Conservation (phyloP, 176 grass and related monocot genomes). For the Avena sativa region DNA sequence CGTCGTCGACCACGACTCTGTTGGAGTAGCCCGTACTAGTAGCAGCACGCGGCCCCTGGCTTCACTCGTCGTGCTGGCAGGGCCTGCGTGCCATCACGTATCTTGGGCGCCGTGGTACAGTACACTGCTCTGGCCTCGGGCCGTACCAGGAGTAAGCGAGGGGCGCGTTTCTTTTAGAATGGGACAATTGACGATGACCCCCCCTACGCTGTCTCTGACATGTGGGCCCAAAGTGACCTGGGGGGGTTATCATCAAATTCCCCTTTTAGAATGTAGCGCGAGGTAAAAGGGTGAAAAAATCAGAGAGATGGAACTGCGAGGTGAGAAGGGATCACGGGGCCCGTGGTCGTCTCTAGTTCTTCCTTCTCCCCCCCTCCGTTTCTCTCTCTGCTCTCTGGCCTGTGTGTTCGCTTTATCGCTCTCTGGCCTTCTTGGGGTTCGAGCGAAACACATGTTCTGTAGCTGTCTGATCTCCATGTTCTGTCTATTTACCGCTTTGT, state of each 20-base stretch:
- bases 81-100: constrained; percentile 29
- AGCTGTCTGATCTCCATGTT: not conserved
- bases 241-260: too few relatives aligned
- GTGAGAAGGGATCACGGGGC: constrained; percentile 33
- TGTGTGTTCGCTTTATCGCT: constrained; percentile 19
- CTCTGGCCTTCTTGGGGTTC: constrained; percentile 24
- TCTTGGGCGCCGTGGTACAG: not conserved
- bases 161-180: too few relatives aligned
- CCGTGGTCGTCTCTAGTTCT: not conserved
- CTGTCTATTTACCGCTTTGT: not conserved
- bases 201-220: too few relatives aligned
- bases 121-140: constrained; percentile 1
- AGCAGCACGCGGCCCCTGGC: not conserved
- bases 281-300: not conserved
- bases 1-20: not conserved
- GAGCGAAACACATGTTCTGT: not conserved
- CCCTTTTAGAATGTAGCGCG: not conserved
- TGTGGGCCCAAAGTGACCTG: too few relatives aligned
- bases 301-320: not conserved
- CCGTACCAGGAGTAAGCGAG: constrained; percentile 28
- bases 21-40: too few relatives aligned
- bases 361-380: not conserved
- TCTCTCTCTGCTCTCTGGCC: too few relatives aligned
- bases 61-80: not conserved
- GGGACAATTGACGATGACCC: too few relatives aligned